Conservation (phyloP, 192 early-diverging fungal genomes). For the Cladochytrium replicatum region DNA sequence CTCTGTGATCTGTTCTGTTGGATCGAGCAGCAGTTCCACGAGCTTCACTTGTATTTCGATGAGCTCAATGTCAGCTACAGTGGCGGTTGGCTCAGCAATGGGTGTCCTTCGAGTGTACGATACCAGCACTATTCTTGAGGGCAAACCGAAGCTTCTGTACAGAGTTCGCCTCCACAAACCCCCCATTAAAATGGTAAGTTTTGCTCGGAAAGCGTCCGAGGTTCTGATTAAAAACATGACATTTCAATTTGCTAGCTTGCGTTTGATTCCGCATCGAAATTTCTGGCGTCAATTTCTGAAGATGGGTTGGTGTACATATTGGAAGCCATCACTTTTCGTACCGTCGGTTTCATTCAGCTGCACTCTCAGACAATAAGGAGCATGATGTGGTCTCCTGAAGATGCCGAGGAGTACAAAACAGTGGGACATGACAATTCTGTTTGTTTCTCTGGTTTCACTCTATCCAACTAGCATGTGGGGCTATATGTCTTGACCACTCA, state of each 20-base stretch:
- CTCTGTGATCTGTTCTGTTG: not conserved
- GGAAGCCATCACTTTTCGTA: no score
- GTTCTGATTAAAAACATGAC: no score
- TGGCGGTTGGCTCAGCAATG: conserved; percentile 24
- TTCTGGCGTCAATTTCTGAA: conserved; percentile 13
- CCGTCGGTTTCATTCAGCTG: no score
- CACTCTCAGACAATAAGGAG: no score
- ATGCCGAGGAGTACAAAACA: no score
- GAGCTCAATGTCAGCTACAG: conserved; percentile 10
- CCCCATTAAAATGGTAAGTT: conserved; percentile 12
- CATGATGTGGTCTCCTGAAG: no score
- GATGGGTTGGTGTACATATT: conserved; percentile 14
- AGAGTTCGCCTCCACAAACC: conserved; percentile 10
- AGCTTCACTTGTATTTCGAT: conserved; percentile 6
- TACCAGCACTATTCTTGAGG: conserved; percentile 1
- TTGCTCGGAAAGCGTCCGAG: no score
- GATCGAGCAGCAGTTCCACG: not conserved
- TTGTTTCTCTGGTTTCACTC: no score
- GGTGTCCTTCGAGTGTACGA: conserved; percentile 30
- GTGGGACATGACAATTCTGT: no score
- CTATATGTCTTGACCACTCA: no score
- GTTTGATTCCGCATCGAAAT: conserved; percentile 33
- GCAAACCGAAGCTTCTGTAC: conserved; percentile 18
- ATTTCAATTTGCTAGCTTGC: no score
- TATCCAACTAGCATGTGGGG: no score